phyloP scores from a whole-genome alignment of 495 filamentous ascomycete species.

The Poronia punctata region DNA sequence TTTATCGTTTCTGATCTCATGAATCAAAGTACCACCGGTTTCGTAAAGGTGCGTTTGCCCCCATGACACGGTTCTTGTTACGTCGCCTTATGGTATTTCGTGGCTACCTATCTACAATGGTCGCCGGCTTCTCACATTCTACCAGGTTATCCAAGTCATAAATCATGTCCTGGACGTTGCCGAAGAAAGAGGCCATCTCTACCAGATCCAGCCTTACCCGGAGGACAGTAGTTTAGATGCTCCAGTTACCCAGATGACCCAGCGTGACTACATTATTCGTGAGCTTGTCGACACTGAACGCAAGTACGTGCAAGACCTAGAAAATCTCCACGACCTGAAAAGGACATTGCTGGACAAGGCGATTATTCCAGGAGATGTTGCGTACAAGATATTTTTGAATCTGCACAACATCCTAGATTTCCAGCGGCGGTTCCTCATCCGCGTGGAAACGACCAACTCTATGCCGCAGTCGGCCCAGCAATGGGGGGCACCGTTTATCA shows the following conservation, averaged over 20 bases:
- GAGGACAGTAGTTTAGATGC: constrained; percentile 38
- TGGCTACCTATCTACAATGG: no score
- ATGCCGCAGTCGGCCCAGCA: constrained; percentile 70
- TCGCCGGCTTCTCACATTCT: constrained; percentile 18
- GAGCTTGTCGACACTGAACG: constrained; percentile 91
- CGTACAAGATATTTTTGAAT: constrained; percentile 95
- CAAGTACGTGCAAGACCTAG: constrained; percentile 97
- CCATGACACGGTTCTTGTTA: background rate
- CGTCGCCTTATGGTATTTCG: background rate
- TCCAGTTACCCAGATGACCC: constrained; percentile 56
- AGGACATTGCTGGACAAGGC: constrained; percentile 81
- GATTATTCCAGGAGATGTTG: constrained; percentile 77
- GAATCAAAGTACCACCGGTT: constrained; percentile 90
- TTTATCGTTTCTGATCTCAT: constrained; percentile 90
- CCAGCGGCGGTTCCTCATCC: constrained; percentile 87
- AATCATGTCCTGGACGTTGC: constrained; percentile 86
- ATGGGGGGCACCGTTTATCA: constrained; percentile 82
- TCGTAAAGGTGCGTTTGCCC: constrained; percentile 68
- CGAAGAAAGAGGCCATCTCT: constrained; percentile 63
- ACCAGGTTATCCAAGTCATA: constrained; percentile 59
- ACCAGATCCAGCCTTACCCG: constrained; percentile 43
- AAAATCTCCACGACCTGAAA: constrained; percentile 89
- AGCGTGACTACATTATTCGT: constrained; percentile 78
- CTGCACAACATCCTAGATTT: constrained; percentile 91
- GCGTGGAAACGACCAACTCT: constrained; percentile 90